Percentiles rank a stretch among this genome's conserved stretches.
phyloP scores from a whole-genome alignment of 257 asterid species.

The Rauvolfia tetraphylla region DNA sequence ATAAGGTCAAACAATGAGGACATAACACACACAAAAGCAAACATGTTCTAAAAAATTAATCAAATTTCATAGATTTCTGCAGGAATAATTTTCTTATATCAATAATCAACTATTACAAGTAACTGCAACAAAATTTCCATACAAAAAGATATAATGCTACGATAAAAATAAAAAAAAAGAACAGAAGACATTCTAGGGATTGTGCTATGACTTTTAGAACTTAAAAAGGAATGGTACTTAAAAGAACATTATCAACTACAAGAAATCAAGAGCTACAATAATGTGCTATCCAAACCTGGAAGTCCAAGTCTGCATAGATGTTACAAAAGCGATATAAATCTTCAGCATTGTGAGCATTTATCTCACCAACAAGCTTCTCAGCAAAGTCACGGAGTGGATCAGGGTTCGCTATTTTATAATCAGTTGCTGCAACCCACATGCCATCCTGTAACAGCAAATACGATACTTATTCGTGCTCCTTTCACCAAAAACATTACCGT shows the following conservation, averaged over 20 bases:
- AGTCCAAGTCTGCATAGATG: conserved; percentile 64
- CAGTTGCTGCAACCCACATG: conserved; percentile 61
- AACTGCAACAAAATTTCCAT: not conserved
- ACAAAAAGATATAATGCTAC: not conserved
- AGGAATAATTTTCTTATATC: not conserved
- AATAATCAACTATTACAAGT: not conserved
- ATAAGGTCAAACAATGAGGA: conserved; percentile 1
- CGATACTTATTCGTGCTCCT: conserved; percentile 2
- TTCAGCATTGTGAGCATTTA: conserved; percentile 63
- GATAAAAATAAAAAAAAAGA: not conserved
- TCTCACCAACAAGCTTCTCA: conserved; percentile 69
- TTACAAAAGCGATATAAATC: conserved; percentile 83
- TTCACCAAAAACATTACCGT: not conserved
- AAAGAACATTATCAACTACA: not conserved
- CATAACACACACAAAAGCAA: not conserved
- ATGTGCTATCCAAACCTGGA: conserved; percentile 54
- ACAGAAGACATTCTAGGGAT: not conserved
- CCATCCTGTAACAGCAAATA: conserved; percentile 52
- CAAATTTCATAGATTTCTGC: not conserved
- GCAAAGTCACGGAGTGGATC: conserved; percentile 91
- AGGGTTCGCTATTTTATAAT: conserved; percentile 74
- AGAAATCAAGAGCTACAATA: conserved; percentile 4
- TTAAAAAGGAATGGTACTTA: not conserved
- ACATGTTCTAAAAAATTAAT: not conserved
- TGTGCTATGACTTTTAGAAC: not conserved